Base-by-base conservation (phyloP, 2,329 filamentous ascomycete genomes). In the Sarocladium strictum region DNA sequence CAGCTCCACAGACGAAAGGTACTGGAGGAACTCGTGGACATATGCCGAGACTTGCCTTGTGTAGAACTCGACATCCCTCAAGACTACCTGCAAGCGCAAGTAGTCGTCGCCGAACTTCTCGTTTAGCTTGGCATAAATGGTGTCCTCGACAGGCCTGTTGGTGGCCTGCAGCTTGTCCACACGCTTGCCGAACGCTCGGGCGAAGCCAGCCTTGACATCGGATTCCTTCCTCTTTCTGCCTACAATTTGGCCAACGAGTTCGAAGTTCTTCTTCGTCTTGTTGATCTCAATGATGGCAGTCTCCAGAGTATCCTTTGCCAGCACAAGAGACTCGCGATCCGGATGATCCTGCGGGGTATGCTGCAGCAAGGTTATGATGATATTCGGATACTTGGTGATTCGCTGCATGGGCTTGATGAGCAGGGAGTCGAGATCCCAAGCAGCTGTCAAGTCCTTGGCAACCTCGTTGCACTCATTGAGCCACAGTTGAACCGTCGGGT, bases 381-480 rank as follows among this genome's bases (percentile, higher is more conserved):
- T 76, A 45, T 96, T 85, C 3, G 91, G 91, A 65, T 97, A 99
- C 65, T 97, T 97, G 32, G 93, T 86, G 58, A 97, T 86, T 49
- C 94, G 84, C 71, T 99, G 94, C 68, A 96, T 92, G 1, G 94
- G 94, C 70, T 99, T 99, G 65, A 99, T 93, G 19, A 99, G 80
- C n/a, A 99, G 77, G 0, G 94, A 96, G 68, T 97, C 92, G 57
- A 99, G 72, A 68, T 96, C 89, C 94, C 94, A 99, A 0, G 94
- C 93, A 24, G 86, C 84, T 0, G 94, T 99, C 59, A 99, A 79
- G 66, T 97, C 94, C 62, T 90, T 89, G 12, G 93, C 92, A 64
- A 93, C 92, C 62, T 90, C 85, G 64, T 94, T 91, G 70, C 94
- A 99, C 69, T 97, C 93, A 56, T 87, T 87, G 50, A 97, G 77